Base-by-base conservation (phyloP, 2,329 filamentous ascomycete genomes). In the Aspergillus costaricaensis region DNA sequence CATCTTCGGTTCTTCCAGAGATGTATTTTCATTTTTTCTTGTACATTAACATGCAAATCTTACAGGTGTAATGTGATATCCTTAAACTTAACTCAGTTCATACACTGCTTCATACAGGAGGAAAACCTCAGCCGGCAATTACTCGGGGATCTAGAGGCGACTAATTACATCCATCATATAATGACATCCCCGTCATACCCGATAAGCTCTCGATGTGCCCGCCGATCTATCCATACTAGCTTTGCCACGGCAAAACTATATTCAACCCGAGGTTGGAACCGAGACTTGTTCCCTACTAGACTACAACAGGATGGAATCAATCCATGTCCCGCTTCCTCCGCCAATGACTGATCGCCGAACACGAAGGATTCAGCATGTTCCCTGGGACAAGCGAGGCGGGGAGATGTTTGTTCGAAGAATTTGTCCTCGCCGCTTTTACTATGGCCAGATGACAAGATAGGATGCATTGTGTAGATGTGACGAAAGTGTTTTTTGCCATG, bases 1-100 rank as follows among this genome's bases (percentile, higher is more conserved):
- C 56, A 61, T 59, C 44, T 58, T 49, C 50, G 56, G 50, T 32
- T 55, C 55, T 52, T 52, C 48, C 59, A 54, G 58, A 50, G 64
- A 55, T 62, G 58, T 63, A 59, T 60, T 47, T 61, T 63, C 30
- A 3, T 5, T 36, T 36, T 65, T 67, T 68, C 62, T 68, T 74
- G 72, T 74, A 74, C 67, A 74, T 73, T 74, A 74, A 68, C 66
- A 64, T 66, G 68, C 67, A 62, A 65, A 68, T 70, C 12, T 50
- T 66, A 65, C 62, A 70, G 66, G 66, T 68, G 67, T 72, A 72
- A 72, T 70, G 67, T 65, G 65, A 65, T 57, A 60, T 55, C 32
- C 32, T 36, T 36, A 36, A 36, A 36, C 5, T 19, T n/a, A 43
- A 19, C 39, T 19, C n/a, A n/a, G 14, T 15, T 43, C 39, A 36